phyloP scores from a whole-genome alignment of 768 basidiomycete species.

The Mycena indigotica region DNA sequence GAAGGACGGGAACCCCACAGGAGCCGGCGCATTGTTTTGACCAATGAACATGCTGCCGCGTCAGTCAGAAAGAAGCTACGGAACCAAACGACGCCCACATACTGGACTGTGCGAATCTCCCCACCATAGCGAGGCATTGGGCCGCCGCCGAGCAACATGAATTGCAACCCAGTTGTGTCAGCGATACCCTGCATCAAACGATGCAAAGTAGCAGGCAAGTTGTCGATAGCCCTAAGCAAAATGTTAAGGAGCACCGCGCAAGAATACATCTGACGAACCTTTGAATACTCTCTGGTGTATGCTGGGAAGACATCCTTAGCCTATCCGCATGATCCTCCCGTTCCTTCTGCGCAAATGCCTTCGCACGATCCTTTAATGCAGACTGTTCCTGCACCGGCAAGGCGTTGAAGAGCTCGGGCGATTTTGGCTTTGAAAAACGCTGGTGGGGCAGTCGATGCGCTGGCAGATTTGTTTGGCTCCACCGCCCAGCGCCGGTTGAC shows the following conservation, averaged over 20 bases:
- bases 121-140: constrained; percentile 6
- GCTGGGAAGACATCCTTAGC: not conserved
- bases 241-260: no score
- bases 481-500: not conserved
- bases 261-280: no score
- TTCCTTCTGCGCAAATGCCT: not conserved
- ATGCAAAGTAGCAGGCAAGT: not conserved
- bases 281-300: not conserved
- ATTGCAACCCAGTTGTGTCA: constrained; percentile 4
- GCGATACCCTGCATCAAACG: not conserved
- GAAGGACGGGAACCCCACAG: not conserved
- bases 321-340: not conserved
- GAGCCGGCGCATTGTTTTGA: not conserved
- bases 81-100: not conserved
- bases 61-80: not conserved
- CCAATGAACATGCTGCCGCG: not conserved
- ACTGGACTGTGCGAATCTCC: constrained; percentile 2
- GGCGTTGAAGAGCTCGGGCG: not conserved
- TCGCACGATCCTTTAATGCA: not conserved
- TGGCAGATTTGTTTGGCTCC: not conserved
- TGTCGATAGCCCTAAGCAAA: not conserved
- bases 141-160: not conserved
- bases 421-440: not conserved
- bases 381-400: not conserved
- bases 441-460: not conserved